phyloP scores from a whole-genome alignment of 768 basidiomycete genomes.

The Tricholomella constricta region DNA sequence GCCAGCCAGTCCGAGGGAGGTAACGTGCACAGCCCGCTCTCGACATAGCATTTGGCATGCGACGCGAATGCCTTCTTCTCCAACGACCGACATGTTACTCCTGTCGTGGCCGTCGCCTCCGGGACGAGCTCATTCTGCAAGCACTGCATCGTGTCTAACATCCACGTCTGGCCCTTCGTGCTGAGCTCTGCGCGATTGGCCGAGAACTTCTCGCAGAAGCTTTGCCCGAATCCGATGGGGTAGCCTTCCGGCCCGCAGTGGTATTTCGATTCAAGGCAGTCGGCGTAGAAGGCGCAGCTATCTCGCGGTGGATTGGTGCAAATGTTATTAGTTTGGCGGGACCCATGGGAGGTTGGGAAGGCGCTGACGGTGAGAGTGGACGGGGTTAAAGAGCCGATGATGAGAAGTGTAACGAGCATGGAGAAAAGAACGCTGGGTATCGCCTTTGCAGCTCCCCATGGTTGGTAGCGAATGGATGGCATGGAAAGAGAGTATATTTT shows the following conservation, averaged over 20 bases:
- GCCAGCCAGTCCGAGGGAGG: conserved; percentile 35
- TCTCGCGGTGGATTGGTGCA: conserved; percentile 36
- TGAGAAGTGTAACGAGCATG: neutral
- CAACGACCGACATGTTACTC: conserved; percentile 33
- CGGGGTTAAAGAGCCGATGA: neutral
- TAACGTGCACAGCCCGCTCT: conserved; percentile 44
- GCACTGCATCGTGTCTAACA: conserved; percentile 48
- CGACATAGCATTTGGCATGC: conserved; percentile 42
- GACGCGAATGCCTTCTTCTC: conserved; percentile 40
- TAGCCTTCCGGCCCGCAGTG: conserved; percentile 47
- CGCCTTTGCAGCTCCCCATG: no score
- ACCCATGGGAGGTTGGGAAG: neutral
- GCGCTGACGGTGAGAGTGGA: neutral
- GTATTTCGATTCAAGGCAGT: conserved; percentile 46
- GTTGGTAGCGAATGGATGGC: no score
- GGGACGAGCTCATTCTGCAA: conserved; percentile 43
- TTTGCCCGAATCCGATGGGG: conserved; percentile 42
- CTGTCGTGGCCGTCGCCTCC: conserved; percentile 26
- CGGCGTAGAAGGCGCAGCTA: conserved; percentile 44
- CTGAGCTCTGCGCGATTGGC: conserved; percentile 29
- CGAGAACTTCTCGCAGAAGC: conserved; percentile 42
- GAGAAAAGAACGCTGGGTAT: no score
- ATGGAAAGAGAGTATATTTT: no score
- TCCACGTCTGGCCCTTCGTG: conserved; percentile 40
- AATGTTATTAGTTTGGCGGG: neutral